Evolutionary conservation across 441 rosid genomes (phyloP), one percentile per base, ranked within the genome.

Genomic region (Pelargonium citronellum): DNA sequence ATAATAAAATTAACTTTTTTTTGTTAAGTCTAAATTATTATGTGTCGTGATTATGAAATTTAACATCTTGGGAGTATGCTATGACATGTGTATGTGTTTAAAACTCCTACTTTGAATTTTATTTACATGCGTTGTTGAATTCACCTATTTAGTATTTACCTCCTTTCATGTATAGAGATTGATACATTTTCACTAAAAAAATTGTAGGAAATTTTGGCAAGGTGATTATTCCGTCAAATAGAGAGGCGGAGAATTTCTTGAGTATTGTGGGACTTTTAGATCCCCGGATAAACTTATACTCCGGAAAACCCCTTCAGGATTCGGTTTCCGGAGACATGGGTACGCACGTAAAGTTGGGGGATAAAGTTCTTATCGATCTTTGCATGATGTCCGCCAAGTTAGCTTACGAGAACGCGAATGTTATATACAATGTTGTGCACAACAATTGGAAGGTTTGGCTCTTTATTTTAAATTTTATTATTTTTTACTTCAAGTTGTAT

Each of bases 241-340:
- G 92, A 77, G 96, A 83, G 22, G 74, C 90, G 0, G 84, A 79
- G 67, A 77, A 77, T 15, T 94, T 83, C 83, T 68, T 87, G 16
- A 87, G 91, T 64, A 75, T 77, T 3, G 62, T 84, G 10, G 93
- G 96, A 5, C 96, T 88, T 0, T 70, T 91, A 60, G 99, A 94
- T 85, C 83, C 86, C 64, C 68, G 97, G 69, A 72, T 82, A 39
- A 87, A 85, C 74, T 79, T 91, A 0, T 85, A 70, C 68, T 78
- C 58, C 15, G 70, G 73, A 58, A 83, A 82, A 63, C 74, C 76
- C 9, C 16, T 73, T n/a, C 51, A 69, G 20, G 68, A 22, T 61
- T 73, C 76, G 13, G 74, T 58, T 80, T 51, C 75, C 37, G 65
- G 76, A 67, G 76, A 77, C 22, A 67, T 58, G 15, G 66, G 22